These are phyloP conservation scores for Trichoderma atrobrunneum DNA, from an alignment of 2,329 filamentous ascomycete species.

Conservation along the genomic window DNA sequence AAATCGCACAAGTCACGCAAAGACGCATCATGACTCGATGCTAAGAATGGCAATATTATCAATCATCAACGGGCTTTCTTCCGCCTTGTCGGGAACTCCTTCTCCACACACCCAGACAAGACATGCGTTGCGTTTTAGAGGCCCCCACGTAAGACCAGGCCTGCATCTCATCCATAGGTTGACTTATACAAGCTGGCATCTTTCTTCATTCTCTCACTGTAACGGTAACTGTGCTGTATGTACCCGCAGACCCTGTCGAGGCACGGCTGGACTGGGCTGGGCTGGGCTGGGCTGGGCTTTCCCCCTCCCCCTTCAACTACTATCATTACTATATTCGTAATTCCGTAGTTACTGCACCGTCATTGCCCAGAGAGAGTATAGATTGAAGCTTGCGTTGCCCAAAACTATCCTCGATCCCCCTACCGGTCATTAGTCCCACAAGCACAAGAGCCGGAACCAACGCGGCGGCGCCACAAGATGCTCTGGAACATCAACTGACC, in stretches of 20 bases:
- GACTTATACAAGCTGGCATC: not conserved
- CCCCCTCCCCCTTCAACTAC: not conserved
- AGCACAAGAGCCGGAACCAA: not conserved
- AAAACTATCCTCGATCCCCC: not conserved
- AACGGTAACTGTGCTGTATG: not conserved
- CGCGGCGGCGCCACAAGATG: not conserved
- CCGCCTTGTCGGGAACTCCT: not conserved
- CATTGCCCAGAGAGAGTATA: not conserved
- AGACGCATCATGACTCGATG: not conserved
- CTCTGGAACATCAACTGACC: not conserved
- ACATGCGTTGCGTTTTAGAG: not conserved
- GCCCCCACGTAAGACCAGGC: not conserved
- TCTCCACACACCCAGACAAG: not conserved
- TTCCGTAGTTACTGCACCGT: not conserved
- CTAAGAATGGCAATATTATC: conserved; percentile 7
- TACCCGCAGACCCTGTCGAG: not conserved
- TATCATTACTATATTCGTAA: not conserved
- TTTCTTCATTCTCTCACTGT: not conserved
- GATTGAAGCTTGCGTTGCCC: not conserved
- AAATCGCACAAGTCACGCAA: not conserved
- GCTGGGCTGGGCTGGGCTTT: too few relatives aligned
- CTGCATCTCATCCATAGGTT: not conserved
- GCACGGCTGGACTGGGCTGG: not conserved
- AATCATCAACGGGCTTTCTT: not conserved
- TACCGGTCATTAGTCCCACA: not conserved